phyloP scores from a whole-genome alignment of 129 eudicot species.

The Escallonia rubra region DNA sequence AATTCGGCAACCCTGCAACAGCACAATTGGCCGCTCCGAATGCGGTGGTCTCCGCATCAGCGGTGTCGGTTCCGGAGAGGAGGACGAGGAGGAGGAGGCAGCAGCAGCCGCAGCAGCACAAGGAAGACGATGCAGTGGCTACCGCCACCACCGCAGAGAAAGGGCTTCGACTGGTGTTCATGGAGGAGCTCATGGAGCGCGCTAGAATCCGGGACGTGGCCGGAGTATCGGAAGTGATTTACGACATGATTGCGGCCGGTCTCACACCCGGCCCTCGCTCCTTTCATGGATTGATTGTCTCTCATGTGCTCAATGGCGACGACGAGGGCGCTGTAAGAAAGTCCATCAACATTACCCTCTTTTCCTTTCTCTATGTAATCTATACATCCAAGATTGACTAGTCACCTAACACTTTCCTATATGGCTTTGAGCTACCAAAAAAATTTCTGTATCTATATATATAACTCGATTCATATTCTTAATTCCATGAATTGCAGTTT shows the following conservation, averaged over 20 bases:
- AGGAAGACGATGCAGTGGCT: slow-evolving; percentile 33
- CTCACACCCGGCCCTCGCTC: slow-evolving; percentile 84
- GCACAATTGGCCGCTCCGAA: slow-evolving; percentile 12
- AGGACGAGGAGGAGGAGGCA: slow-evolving; percentile 25
- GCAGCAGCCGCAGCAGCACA: slow-evolving; percentile 22
- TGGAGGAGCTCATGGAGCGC: slow-evolving; percentile 91
- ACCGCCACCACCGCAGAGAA: slow-evolving; percentile 47
- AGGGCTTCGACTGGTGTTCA: slow-evolving; percentile 62
- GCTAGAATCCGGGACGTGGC: slow-evolving; percentile 52
- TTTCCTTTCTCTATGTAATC: not conserved
- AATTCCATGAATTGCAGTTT: too few species aligned
- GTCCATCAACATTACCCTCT: not conserved
- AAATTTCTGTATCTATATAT: too few species aligned
- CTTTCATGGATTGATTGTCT: slow-evolving; percentile 77
- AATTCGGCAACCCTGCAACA: slow-evolving; percentile 12
- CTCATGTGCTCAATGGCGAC: slow-evolving; percentile 70
- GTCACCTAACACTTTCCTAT: too few species aligned
- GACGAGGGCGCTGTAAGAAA: slow-evolving; percentile 69
- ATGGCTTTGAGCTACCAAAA: too few species aligned
- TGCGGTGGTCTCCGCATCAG: slow-evolving; percentile 22
- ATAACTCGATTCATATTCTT: too few species aligned
- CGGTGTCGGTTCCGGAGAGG: slow-evolving; percentile 30
- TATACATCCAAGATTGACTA: too few species aligned
- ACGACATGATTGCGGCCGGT: slow-evolving; percentile 97
- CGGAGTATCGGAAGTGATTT: slow-evolving; percentile 75